Conservation (phyloP, 306 rosid genomes). For the Quercus rubra region DNA sequence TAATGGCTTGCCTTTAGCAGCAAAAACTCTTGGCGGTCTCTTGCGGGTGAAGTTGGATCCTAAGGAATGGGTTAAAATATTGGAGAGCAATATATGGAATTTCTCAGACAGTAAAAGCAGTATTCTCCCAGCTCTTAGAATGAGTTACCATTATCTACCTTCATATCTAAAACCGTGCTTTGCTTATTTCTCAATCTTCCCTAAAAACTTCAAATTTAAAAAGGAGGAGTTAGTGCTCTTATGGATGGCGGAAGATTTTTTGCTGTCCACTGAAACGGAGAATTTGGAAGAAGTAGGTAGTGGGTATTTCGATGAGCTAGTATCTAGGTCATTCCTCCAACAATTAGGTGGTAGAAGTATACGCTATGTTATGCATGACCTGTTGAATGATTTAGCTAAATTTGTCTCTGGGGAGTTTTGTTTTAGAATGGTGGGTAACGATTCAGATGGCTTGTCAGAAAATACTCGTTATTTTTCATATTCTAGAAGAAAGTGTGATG, state of each 20-base stretch:
- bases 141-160: not conserved
- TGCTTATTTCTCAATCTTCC: slow-evolving; percentile 37
- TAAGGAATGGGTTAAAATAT: no score
- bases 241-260: slow-evolving; percentile 33
- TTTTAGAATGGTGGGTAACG: not conserved
- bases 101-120: no score
- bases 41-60: not conserved
- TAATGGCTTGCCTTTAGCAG: slow-evolving; percentile 36
- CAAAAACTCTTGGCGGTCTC: slow-evolving; percentile 24
- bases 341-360: not conserved
- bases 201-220: slow-evolving; percentile 17
- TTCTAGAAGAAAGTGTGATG: not conserved
- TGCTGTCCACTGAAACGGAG: not conserved
- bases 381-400: slow-evolving; percentile 22
- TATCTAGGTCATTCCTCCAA: slow-evolving; percentile 26
- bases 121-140: no score
- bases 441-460: not conserved
- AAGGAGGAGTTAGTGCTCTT: slow-evolving; percentile 2
- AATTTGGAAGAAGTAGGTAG: slow-evolving; percentile 17
- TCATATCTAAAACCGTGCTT: slow-evolving; percentile 29
- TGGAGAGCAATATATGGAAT: no score
- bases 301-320: slow-evolving; percentile 10
- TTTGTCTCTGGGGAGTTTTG: slow-evolving; percentile 9
- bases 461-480: slow-evolving; percentile 25
- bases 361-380: slow-evolving; percentile 14